These are phyloP conservation scores for Neonectria ditissima DNA, from an alignment of 2,329 filamentous ascomycete species.

Conservation along the genomic window DNA sequence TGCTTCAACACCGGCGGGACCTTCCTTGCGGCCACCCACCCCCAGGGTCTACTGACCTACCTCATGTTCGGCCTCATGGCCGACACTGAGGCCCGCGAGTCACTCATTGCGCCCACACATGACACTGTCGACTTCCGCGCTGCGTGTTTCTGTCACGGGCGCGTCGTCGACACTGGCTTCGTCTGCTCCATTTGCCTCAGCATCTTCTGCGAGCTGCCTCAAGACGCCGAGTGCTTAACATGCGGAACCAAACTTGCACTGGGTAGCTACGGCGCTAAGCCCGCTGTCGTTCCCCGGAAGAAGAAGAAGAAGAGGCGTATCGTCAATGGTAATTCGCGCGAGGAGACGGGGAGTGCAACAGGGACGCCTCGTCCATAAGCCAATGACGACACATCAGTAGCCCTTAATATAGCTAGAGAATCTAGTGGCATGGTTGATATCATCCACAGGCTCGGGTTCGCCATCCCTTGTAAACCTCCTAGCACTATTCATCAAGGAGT, in stretches of 20 bases:
- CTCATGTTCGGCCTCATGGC: conserved; percentile 95
- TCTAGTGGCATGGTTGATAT: not conserved
- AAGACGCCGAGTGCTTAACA: conserved; percentile 79
- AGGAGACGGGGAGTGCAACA: conserved; percentile 69
- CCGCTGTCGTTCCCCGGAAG: conserved; percentile 77
- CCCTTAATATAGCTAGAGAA: not conserved
- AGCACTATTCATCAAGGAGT: not conserved
- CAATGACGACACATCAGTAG: not conserved
- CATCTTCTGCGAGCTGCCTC: conserved; percentile 81
- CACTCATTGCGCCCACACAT: conserved; percentile 82
- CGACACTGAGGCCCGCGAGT: conserved; percentile 64
- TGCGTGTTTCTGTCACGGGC: conserved; percentile 97
- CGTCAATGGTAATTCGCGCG: conserved; percentile 63
- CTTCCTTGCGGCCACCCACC: conserved; percentile 65
- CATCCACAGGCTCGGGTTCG: not conserved
- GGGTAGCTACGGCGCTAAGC: conserved; percentile 80
- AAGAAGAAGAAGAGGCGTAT: conserved; percentile 83
- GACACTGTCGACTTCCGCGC: conserved; percentile 95
- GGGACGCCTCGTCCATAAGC: conserved; percentile 65
- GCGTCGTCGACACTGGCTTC: conserved; percentile 90
- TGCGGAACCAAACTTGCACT: conserved; percentile 84
- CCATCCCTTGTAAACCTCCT: too few relatives aligned
- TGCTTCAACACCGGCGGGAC: conserved; percentile 71
- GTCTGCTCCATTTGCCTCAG: conserved; percentile 97
- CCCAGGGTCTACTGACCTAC: conserved; percentile 85